A percentile compares a stretch with the other conserved stretches of the same genome.
phyloP scores from a whole-genome alignment of 2,329 filamentous ascomycete species.

The Plectosphaerella plurivora region DNA sequence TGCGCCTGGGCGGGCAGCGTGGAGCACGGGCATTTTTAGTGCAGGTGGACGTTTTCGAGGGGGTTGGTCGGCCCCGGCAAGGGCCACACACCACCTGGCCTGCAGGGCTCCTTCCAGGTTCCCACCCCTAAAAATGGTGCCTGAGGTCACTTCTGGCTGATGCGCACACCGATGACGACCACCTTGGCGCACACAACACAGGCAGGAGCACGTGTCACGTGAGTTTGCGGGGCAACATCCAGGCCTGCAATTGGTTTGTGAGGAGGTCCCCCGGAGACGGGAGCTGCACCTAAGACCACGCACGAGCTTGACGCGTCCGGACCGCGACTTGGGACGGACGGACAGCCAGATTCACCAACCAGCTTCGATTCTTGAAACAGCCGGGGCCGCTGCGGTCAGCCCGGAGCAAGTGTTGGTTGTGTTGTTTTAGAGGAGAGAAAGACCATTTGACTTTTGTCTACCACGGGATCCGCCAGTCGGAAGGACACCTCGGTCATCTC shows the following conservation, averaged over 20 bases:
- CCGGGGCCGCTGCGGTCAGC: too few species aligned
- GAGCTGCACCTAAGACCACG: neutral
- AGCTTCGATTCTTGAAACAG: neutral
- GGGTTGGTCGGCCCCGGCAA: neutral
- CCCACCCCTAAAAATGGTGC: too few species aligned
- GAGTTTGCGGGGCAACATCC: conserved; percentile 6
- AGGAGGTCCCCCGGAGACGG: neutral
- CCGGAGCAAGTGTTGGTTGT: too few species aligned
- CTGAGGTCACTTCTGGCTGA: neutral
- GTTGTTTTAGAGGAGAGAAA: too few species aligned
- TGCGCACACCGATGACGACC: conserved; percentile 3
- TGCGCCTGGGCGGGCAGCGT: neutral
- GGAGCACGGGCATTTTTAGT: conserved; percentile 1
- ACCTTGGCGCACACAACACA: conserved; percentile 2
- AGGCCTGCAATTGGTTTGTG: conserved; percentile 5
- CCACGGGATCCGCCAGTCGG: too few species aligned
- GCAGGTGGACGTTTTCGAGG: neutral
- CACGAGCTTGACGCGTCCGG: conserved; percentile 12
- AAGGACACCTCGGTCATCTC: neutral
- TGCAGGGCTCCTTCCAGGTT: conserved; percentile 2
- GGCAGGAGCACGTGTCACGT: conserved; percentile 6
- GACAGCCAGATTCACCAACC: neutral
- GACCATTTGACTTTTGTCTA: too few species aligned
- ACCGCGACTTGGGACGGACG: conserved; percentile 3
- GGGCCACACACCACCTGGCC: neutral